phyloP scores from a whole-genome alignment of 345 rosid species.

The Dimocarpus longan region DNA sequence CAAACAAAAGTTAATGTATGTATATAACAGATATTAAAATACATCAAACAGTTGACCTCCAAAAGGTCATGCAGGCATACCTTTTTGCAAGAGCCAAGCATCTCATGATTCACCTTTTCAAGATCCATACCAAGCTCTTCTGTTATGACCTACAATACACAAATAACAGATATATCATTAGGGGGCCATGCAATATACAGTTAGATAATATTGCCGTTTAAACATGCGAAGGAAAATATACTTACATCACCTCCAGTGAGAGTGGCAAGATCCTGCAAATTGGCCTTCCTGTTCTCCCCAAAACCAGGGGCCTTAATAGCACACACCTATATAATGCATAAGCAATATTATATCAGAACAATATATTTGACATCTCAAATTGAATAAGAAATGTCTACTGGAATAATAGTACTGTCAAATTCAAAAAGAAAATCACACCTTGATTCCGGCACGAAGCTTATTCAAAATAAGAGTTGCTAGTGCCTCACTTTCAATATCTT shows the following conservation, averaged over 20 bases:
- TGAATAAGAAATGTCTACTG: not conserved
- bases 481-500: constrained; percentile 95
- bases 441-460: constrained; percentile 95
- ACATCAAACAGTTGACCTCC: not conserved
- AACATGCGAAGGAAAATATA: not conserved
- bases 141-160: constrained; percentile 63
- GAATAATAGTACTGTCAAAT: not conserved
- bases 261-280: constrained; percentile 80
- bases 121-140: constrained; percentile 97
- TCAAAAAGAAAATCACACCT: constrained; percentile 49
- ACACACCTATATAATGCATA: constrained; percentile 58
- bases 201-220: not conserved
- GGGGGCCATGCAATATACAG: not conserved
- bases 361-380: not conserved
- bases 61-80: constrained; percentile 32
- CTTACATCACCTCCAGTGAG: constrained; percentile 92
- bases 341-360: constrained; percentile 10
- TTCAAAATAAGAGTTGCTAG: constrained; percentile 83
- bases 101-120: constrained; percentile 77
- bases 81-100: constrained; percentile 95
- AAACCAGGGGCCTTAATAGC: constrained; percentile 98
- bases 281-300: constrained; percentile 93
- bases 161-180: not conserved
- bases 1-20: not conserved
- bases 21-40: not conserved